Conservation (phyloP, 352 stramenopile species). For the Pythium myriotylum region DNA sequence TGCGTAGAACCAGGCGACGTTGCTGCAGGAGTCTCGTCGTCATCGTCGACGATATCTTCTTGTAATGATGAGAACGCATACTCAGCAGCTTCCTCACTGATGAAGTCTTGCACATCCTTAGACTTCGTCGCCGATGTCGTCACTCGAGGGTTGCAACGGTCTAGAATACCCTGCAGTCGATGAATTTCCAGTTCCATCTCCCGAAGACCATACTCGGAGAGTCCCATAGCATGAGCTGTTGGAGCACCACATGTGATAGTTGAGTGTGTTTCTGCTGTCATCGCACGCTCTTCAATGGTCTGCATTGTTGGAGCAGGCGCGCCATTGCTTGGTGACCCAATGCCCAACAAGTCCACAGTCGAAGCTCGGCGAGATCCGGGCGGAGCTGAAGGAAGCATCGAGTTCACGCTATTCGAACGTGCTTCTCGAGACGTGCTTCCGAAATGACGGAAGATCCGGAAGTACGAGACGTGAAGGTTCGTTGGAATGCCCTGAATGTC, state of each 20-base stretch:
- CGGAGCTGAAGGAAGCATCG: constrained; percentile 12
- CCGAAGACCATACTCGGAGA: constrained; percentile 72
- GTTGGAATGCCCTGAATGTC: constrained; percentile 84
- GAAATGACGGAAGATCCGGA: constrained; percentile 70
- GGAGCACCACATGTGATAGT: constrained; percentile 83
- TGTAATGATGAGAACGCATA: constrained; percentile 56
- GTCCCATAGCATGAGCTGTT: constrained; percentile 78
- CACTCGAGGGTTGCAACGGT: constrained; percentile 57
- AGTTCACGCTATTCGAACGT: constrained; percentile 5
- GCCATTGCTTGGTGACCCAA: constrained; percentile 26
- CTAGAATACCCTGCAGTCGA: constrained; percentile 56
- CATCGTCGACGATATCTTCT: constrained; percentile 42
- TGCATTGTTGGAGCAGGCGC: constrained; percentile 10
- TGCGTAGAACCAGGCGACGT: constrained; percentile 1
- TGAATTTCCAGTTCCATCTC: constrained; percentile 87
- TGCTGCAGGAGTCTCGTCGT: constrained; percentile 24
- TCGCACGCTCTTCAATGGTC: constrained; percentile 30
- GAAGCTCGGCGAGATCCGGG: constrained; percentile 36
- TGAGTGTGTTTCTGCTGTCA: constrained; percentile 60
- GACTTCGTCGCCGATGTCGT: constrained; percentile 15
- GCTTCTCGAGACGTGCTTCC: constrained; percentile 28
- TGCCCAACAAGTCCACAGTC: constrained; percentile 57
- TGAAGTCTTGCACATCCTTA: constrained; percentile 34
- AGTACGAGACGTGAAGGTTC: constrained; percentile 85
- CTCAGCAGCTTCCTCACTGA: constrained; percentile 54